A percentile compares a stretch with the other conserved stretches of the same genome.
phyloP scores from a whole-genome alignment of 768 basidiomycete species.

The Boletus huronensis region DNA sequence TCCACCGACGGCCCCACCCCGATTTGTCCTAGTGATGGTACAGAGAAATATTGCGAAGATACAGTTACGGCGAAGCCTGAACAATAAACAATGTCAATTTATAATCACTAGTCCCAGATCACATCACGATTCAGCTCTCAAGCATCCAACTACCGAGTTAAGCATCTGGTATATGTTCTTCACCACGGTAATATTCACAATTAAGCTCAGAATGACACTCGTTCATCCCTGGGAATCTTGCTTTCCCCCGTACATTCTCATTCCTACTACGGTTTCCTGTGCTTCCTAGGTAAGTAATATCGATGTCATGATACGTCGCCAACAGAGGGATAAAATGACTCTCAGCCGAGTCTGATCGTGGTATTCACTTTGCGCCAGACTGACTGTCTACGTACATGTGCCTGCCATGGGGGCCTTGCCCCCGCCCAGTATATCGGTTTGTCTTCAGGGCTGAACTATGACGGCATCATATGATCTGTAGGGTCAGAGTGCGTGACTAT shows the following conservation, averaged over 20 bases:
- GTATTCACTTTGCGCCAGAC: not conserved
- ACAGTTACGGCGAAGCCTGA: not conserved
- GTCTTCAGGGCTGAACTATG: not conserved
- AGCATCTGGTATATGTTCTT: not conserved
- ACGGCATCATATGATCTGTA: not conserved
- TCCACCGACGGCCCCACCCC: not conserved
- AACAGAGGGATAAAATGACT: not conserved
- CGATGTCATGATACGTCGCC: not conserved
- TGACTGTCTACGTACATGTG: not conserved
- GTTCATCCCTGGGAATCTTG: not conserved
- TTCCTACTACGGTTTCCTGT: not conserved
- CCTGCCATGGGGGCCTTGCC: not conserved
- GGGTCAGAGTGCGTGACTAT: not conserved
- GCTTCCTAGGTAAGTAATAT: not conserved
- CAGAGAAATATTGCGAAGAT: not conserved
- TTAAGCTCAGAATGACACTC: not conserved
- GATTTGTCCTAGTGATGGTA: not conserved
- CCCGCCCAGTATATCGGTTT: not conserved
- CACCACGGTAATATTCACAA: no score
- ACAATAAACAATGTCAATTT: not conserved
- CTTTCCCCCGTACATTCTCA: not conserved
- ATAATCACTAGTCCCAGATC: not conserved
- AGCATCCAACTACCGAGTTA: not conserved
- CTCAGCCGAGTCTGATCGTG: not conserved
- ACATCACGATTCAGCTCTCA: not conserved